These are phyloP conservation scores for Dactylellina parvicollis DNA, from an alignment of 2,329 filamentous ascomycete genomes.

Conservation along the genomic window DNA sequence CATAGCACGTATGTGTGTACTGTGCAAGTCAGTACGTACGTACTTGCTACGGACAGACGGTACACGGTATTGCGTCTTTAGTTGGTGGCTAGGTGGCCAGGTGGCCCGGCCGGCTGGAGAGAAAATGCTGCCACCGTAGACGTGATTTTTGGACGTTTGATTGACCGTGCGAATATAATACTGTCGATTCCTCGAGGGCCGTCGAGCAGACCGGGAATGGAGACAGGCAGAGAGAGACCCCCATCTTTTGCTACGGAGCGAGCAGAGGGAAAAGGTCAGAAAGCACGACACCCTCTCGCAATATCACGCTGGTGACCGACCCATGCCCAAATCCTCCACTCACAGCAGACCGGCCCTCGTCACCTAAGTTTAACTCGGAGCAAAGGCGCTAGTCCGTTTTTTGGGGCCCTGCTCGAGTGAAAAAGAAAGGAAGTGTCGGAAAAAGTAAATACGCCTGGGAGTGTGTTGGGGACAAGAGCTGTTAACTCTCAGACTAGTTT, in stretches of 20 bases:
- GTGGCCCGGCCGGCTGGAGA: too few species aligned
- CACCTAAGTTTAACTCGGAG: conserved; percentile 50
- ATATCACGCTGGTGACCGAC: conserved; percentile 44
- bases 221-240: not conserved
- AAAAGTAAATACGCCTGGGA: not conserved
- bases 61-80: too few species aligned
- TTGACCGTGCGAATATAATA: too few species aligned
- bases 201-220: not conserved
- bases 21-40: not conserved
- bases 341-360: conserved; percentile 34
- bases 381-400: conserved; percentile 15
- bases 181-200: too few species aligned
- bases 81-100: too few species aligned
- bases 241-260: not conserved
- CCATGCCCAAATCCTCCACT: conserved; percentile 34
- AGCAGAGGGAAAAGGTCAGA: not conserved
- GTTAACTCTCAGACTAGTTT: conserved; percentile 12
- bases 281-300: conserved; percentile 53
- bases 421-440: conserved; percentile 9
- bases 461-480: not conserved
- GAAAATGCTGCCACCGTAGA: too few species aligned
- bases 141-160: too few species aligned
- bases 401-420: not conserved
- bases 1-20: too few species aligned
- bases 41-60: too few species aligned